These are phyloP conservation scores for Arthrobotrys entomopaga DNA, from an alignment of 2,329 filamentous ascomycete genomes.

Conservation along the genomic window DNA sequence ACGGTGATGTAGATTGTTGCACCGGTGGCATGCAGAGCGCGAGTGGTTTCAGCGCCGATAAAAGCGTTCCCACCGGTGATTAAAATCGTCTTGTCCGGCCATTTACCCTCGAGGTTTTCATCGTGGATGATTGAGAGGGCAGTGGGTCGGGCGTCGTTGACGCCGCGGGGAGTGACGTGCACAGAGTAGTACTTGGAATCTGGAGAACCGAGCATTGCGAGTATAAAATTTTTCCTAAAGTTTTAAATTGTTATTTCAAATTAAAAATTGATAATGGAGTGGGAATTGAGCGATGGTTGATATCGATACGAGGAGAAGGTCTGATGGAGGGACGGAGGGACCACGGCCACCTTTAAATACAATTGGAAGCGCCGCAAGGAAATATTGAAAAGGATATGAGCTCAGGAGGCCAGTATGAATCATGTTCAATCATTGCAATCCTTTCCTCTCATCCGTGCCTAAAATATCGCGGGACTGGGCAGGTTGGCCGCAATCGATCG, in stretches of 20 bases:
- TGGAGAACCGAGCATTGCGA: background rate
- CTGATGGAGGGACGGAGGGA: background rate
- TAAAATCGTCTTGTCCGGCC: background rate
- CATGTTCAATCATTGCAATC: background rate
- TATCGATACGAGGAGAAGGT: background rate
- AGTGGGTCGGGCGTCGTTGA: background rate
- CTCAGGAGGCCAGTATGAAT: no score
- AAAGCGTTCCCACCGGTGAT: background rate
- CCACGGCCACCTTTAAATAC: background rate
- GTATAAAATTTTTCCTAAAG: background rate
- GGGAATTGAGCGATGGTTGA: background rate
- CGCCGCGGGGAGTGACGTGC: background rate
- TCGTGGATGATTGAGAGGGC: background rate
- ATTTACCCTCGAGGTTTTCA: background rate
- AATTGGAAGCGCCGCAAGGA: background rate
- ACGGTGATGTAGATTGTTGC: background rate
- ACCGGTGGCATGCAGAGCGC: background rate
- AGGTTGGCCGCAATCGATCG: background rate
- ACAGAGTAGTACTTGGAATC: background rate
- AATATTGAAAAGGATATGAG: background rate
- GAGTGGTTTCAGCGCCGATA: background rate
- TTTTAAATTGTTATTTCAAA: background rate
- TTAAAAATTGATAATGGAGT: background rate
- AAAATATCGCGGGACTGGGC: background rate
- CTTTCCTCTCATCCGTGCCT: background rate